Percentiles rank a stretch among this genome's conserved stretches.
phyloP scores from a whole-genome alignment of 805 yeast species.

The Suhomyces pyralidae region DNA sequence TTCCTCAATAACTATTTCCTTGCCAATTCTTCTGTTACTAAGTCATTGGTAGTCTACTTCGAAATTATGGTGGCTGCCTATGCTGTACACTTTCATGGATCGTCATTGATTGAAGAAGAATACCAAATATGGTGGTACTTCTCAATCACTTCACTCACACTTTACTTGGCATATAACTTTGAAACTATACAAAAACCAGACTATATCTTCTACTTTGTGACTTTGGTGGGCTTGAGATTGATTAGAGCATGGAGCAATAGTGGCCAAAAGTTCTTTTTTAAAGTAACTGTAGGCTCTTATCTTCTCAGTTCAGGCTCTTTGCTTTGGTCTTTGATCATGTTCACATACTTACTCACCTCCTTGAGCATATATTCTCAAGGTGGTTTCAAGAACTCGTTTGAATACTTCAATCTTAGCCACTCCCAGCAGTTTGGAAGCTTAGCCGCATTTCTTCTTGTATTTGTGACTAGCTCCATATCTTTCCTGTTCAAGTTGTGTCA shows the following conservation, averaged over 20 bases:
- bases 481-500: conserved; percentile 55
- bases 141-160: conserved; percentile 14
- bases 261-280: conserved; percentile 73
- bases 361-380: conserved; percentile 24
- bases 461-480: conserved; percentile 45
- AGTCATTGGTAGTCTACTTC: conserved; percentile 3
- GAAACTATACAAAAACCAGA: not conserved
- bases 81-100: conserved; percentile 79
- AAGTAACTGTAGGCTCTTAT: conserved; percentile 37
- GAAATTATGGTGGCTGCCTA: conserved; percentile 39
- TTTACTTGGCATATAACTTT: conserved; percentile 3
- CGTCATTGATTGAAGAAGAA: conserved; percentile 83
- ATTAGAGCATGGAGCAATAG: conserved; percentile 84
- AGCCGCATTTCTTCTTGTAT: conserved; percentile 44
- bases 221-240: conserved; percentile 46
- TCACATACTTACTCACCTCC: conserved; percentile 34
- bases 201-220: conserved; percentile 2
- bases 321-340: conserved; percentile 48
- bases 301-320: conserved; percentile 30
- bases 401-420: conserved; percentile 6
- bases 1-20: conserved; percentile 1
- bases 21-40: not conserved
- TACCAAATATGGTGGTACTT: conserved; percentile 91
- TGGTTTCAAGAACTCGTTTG: conserved; percentile 18
- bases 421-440: conserved; percentile 22